Percentiles rank a stretch among this genome's conserved stretches.
phyloP scores from a whole-genome alignment of 2,329 filamentous ascomycete genomes.

The Aspergillus piperis region DNA sequence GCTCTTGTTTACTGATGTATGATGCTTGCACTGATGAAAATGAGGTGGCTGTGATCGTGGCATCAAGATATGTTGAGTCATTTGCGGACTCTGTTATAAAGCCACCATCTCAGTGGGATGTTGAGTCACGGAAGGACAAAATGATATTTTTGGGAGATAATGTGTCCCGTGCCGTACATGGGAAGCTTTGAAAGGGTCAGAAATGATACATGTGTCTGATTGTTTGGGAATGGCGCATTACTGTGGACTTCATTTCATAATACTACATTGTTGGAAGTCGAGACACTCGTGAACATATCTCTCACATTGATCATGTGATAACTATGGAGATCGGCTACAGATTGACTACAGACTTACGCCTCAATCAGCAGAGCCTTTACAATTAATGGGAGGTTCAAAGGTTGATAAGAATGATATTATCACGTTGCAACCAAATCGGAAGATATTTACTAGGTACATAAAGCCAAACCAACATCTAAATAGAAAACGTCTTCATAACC shows the following conservation, averaged over 20 bases:
- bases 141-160: neutral
- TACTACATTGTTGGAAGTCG: neutral
- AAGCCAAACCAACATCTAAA: neutral
- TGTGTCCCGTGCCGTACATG: neutral
- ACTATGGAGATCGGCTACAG: no score
- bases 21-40: neutral
- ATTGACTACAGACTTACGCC: no score
- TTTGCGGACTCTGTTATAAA: neutral
- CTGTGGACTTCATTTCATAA: neutral
- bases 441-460: neutral
- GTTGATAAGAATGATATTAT: neutral
- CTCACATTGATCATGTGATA: no score
- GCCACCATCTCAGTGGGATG: neutral
- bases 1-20: neutral
- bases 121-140: neutral
- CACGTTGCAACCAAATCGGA: neutral
- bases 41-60: neutral
- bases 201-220: neutral
- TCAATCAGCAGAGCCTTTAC: no score
- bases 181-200: neutral
- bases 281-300: no score
- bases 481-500: slow-evolving; percentile 20
- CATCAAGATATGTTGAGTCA: neutral
- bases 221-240: neutral
- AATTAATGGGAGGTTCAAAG: no score